Evolutionary conservation across 129 eudicot species (phyloP).

Genomic region (Gnaphalium uliginosum): DNA sequence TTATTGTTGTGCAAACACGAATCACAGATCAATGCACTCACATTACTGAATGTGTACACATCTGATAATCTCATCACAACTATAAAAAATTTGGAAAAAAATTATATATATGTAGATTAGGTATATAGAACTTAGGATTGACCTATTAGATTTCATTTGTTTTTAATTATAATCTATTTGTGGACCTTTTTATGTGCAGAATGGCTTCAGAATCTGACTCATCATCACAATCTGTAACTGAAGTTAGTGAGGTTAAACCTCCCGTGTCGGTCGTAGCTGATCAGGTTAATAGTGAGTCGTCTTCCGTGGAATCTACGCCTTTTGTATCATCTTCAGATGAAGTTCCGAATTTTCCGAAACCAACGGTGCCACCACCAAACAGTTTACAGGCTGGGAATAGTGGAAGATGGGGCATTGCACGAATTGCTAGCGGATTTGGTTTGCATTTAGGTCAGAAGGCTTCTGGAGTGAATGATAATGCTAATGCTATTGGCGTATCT

Average conservation of each 20-base stretch:
- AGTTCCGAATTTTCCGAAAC: constrained; percentile 44
- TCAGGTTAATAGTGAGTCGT: constrained; percentile 32
- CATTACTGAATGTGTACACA: neutral
- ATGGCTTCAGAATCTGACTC: constrained; percentile 62
- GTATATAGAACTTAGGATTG: neutral
- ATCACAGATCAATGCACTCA: constrained; percentile 19
- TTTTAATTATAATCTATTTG: constrained; percentile 6
- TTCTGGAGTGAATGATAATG: constrained; percentile 34
- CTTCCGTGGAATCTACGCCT: constrained; percentile 42
- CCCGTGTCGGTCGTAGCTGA: constrained; percentile 30
- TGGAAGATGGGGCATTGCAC: constrained; percentile 60
- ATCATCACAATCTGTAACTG: constrained; percentile 37
- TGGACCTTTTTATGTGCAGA: constrained; percentile 41
- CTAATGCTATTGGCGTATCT: constrained; percentile 36
- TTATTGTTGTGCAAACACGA: constrained; percentile 18
- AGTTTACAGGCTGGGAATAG: constrained; percentile 43
- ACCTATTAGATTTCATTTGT: neutral
- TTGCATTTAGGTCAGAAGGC: constrained; percentile 41
- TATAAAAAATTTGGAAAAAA: no score
- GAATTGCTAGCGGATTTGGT: constrained; percentile 69
- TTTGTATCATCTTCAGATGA: constrained; percentile 50
- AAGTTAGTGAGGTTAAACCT: constrained; percentile 41
- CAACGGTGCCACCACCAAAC: constrained; percentile 37
- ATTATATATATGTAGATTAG: neutral
- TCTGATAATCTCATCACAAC: neutral